Base-by-base conservation (phyloP, 305 asterid genomes). In the Fraxinus paxiana region DNA sequence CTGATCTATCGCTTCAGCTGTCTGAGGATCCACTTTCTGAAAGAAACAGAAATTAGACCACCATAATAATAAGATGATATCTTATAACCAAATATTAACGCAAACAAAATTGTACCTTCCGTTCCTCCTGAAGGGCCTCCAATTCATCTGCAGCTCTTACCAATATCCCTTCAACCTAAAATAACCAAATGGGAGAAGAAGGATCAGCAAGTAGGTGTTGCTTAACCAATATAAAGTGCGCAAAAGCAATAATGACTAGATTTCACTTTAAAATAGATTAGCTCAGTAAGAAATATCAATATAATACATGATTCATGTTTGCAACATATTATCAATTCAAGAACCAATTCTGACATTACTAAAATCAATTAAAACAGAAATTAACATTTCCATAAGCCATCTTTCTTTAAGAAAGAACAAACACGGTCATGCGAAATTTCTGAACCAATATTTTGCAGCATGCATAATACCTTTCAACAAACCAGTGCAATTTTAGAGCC, bases 81-180 rank as follows among this genome's bases (percentile, higher is more conserved):
- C 22, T 17, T n/a, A 82, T 20, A 77, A 76, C 24, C 26, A 46
- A 41, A 65, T 77, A 35, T 76, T n/a, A 75, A 78, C 51, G 63
- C 65, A 81, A 84, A 81, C 59, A 78, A 82, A 41, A 72, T 18
- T 51, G 71, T 69, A 94, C 99, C 98, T 88, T 94, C 71, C 97
- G 89, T 87, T 96, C 99, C 76, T 91, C 99, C 85, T 96, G 98
- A 82, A 94, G 98, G 80, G 94, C 92, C 79, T 82, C 97, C 81
- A 96, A 84, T 73, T 82, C 98, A 76, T 96, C 89, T 0, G 90
- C 91, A 84, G 97, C 98, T 84, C 98, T 89, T 80, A 86, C 15
- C 88, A 96, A 85, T 82, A 92, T 90, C 72, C 99, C 98, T 88
- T 94, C 98, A 18, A 96, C 89, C 98, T 94, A 82, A 75, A 85